These are phyloP conservation scores for Seiridium unicorne DNA, from an alignment of 2,329 filamentous ascomycete species.

Conservation along the genomic window DNA sequence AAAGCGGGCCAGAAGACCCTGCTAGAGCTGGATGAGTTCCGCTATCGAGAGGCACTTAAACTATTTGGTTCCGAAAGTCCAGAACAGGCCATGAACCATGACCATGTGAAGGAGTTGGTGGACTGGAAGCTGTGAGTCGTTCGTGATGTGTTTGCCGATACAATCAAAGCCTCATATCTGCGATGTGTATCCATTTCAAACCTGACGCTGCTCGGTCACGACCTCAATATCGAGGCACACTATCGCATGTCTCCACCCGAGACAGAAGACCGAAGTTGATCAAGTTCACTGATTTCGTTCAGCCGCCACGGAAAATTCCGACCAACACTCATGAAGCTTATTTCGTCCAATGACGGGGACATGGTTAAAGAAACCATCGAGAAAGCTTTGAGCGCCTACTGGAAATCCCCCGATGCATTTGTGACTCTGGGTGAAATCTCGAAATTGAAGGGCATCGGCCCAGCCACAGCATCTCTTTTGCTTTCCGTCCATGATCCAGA, in stretches of 20 bases:
- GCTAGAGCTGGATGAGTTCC: slow-evolving; percentile 56
- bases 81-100: slow-evolving; percentile 45
- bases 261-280: too few species aligned
- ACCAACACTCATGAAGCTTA: slow-evolving; percentile 58
- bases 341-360: slow-evolving; percentile 57
- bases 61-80: slow-evolving; percentile 37
- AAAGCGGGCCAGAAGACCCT: slow-evolving; percentile 52
- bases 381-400: slow-evolving; percentile 49
- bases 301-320: slow-evolving; percentile 63
- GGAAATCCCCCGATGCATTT: slow-evolving; percentile 29
- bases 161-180: not conserved
- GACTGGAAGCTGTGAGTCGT: slow-evolving; percentile 68
- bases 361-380: slow-evolving; percentile 47
- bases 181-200: too few species aligned
- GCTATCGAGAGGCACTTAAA: slow-evolving; percentile 53
- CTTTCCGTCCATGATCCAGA: slow-evolving; percentile 62
- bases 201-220: too few species aligned
- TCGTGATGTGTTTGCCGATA: not conserved
- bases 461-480: slow-evolving; percentile 75
- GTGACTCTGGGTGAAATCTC: slow-evolving; percentile 53
- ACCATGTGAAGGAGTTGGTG: slow-evolving; percentile 59
- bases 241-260: too few species aligned
- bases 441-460: slow-evolving; percentile 71
- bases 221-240: too few species aligned
- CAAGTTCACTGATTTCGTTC: too few species aligned